Percentiles rank a stretch among this genome's conserved stretches.
Evolutionary conservation across 2,329 filamentous ascomycete species (phyloP).

Genomic region (Trichophyton schoenleinii): DNA sequence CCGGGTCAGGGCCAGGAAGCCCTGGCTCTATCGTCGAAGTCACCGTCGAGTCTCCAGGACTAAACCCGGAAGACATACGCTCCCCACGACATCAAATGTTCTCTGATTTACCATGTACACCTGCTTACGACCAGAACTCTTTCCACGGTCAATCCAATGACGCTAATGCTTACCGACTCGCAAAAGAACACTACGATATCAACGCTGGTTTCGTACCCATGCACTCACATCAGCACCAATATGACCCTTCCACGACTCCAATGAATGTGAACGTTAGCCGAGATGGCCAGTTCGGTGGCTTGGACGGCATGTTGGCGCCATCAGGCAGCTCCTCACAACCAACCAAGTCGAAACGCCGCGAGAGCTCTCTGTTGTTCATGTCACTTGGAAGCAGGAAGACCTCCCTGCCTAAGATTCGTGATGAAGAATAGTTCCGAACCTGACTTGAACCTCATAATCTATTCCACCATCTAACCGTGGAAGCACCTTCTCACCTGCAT

Average conservation of each 20-base stretch:
- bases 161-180: constrained; percentile 16
- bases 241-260: background rate
- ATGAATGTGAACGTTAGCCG: background rate
- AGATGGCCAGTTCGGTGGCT: constrained; percentile 17
- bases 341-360: constrained; percentile 35
- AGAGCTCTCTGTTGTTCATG: constrained; percentile 39
- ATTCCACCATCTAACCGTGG: background rate
- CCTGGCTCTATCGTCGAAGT: constrained; percentile 31
- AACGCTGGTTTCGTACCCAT: constrained; percentile 38
- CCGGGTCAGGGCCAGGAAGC: background rate
- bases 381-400: constrained; percentile 23
- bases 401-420: constrained; percentile 16
- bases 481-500: background rate
- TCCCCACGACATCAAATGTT: constrained; percentile 55
- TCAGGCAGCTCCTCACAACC: constrained; percentile 12
- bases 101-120: constrained; percentile 49
- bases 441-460: background rate
- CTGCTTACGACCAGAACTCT: constrained; percentile 47
- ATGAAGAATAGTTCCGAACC: constrained; percentile 10
- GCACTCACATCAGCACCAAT: constrained; percentile 24
- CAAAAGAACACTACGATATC: constrained; percentile 30
- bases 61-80: constrained; percentile 46
- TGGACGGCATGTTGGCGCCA: constrained; percentile 31
- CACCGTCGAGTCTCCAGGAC: constrained; percentile 23
- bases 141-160: constrained; percentile 28